Evolutionary conservation across 305 asterid genomes (phyloP).

Genomic region (Salvia sclarea): DNA sequence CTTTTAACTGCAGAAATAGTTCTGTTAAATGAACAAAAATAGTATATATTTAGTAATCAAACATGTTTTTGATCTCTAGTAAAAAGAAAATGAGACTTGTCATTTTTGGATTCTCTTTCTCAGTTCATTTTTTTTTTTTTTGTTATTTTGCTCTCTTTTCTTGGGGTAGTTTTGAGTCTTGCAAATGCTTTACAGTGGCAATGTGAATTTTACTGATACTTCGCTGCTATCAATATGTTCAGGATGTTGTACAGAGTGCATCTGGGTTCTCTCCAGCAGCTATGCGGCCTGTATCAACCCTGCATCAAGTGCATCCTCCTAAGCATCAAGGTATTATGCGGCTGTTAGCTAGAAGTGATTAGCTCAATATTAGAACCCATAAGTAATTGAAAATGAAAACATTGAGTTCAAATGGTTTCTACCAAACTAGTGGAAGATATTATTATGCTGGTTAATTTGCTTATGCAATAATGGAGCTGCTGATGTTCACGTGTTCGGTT

Average conservation of each 20-base stretch:
- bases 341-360: neutral
- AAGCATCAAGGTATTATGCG: constrained; percentile 75
- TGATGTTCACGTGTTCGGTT: neutral
- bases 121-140: neutral
- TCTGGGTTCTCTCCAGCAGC: constrained; percentile 60
- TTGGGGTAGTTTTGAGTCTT: neutral
- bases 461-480: neutral
- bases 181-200: neutral
- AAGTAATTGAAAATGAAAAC: neutral
- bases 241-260: constrained; percentile 58
- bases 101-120: neutral
- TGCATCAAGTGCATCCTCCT: constrained; percentile 54
- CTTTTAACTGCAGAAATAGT: neutral
- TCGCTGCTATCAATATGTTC: constrained; percentile 29
- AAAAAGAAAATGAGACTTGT: neutral
- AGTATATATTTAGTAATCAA: neutral
- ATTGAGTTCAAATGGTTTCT: neutral
- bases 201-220: constrained; percentile 21
- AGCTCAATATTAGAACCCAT: neutral
- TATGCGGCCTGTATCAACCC: constrained; percentile 51
- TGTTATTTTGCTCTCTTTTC: neutral
- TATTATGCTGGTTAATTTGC: neutral
- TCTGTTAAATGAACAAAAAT: neutral
- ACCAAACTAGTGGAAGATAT: neutral
- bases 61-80: neutral